Evolutionary conservation across 495 filamentous ascomycete species (phyloP).

Genomic region (Penicillium salamii): DNA sequence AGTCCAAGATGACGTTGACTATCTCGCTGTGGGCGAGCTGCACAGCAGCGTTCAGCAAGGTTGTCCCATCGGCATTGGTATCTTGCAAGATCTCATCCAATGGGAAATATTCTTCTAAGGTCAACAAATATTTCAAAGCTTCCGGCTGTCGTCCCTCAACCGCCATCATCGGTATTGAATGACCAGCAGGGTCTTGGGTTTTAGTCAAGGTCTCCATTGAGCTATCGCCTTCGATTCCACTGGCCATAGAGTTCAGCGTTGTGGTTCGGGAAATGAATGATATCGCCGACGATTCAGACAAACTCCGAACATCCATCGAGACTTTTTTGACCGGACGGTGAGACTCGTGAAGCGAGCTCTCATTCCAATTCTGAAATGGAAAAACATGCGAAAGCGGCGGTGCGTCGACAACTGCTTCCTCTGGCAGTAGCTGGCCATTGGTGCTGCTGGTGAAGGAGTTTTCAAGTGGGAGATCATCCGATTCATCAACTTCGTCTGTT

Average conservation of each 20-base stretch:
- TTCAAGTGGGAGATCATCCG: constrained; percentile 25
- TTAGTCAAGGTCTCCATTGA: constrained; percentile 78
- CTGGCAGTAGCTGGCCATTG: constrained; percentile 21
- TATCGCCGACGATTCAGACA: constrained; percentile 79
- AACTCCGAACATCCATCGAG: constrained; percentile 80
- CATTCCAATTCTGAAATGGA: constrained; percentile 67
- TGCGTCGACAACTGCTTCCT: constrained; percentile 43
- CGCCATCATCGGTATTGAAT: constrained; percentile 96
- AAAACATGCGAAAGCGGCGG: constrained; percentile 83
- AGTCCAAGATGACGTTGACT: constrained; percentile 71
- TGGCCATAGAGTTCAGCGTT: constrained; percentile 69
- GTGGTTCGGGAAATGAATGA: constrained; percentile 74
- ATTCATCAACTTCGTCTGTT: constrained; percentile 38
- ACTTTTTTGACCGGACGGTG: constrained; percentile 64
- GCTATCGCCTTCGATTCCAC: constrained; percentile 77
- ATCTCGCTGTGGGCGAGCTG: constrained; percentile 76
- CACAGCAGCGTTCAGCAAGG: constrained; percentile 88
- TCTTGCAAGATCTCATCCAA: constrained; percentile 70
- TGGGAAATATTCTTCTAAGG: constrained; percentile 69
- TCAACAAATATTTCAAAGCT: constrained; percentile 74
- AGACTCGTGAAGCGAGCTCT: constrained; percentile 38
- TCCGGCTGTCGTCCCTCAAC: constrained; percentile 71
- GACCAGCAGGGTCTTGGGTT: constrained; percentile 76
- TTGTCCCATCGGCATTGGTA: constrained; percentile 82
- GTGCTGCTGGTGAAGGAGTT: constrained; percentile 21